Conservation (phyloP, 192 early-diverging fungal species). For the Lunasporangiospora selenospora region DNA sequence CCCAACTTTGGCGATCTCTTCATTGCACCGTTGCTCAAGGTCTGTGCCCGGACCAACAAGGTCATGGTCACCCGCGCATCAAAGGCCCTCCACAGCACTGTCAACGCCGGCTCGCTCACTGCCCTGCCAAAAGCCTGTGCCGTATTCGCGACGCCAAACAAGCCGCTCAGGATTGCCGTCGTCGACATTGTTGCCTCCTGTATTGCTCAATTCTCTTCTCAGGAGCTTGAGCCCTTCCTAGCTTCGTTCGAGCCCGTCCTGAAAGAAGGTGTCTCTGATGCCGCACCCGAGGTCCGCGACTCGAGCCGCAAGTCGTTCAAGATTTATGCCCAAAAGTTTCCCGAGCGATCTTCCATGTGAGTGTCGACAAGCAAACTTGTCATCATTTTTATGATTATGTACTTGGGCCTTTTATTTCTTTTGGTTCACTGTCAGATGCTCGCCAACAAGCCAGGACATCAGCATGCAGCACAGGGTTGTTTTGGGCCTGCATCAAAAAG, state of each 20-base stretch:
- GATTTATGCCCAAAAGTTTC: slow-evolving; percentile 55
- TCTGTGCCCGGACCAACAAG: slow-evolving; percentile 78
- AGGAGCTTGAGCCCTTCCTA: slow-evolving; percentile 55
- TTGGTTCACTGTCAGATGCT: no score
- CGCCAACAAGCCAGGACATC: no score
- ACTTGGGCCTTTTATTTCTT: no score
- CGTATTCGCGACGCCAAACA: slow-evolving; percentile 63
- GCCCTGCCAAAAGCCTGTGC: slow-evolving; percentile 62
- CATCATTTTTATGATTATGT: no score
- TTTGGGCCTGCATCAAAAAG: no score
- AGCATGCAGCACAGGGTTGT: no score
- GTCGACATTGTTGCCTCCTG: slow-evolving; percentile 48
- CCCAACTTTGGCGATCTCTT: slow-evolving; percentile 63
- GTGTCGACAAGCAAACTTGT: no score
- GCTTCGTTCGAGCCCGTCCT: slow-evolving; percentile 56
- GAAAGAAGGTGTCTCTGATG: slow-evolving; percentile 53
- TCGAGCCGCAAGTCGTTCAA: slow-evolving; percentile 54
- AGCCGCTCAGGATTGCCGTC: slow-evolving; percentile 57
- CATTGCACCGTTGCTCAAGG: slow-evolving; percentile 63
- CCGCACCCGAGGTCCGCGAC: slow-evolving; percentile 56
- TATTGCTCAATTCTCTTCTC: slow-evolving; percentile 65
- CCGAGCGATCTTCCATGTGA: slow-evolving; percentile 47
- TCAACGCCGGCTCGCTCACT: slow-evolving; percentile 62
- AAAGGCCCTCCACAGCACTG: slow-evolving; percentile 66
- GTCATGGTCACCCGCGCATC: slow-evolving; percentile 70